A percentile compares a stretch with the other conserved stretches of the same genome.
phyloP scores from a whole-genome alignment of 2,329 filamentous ascomycete species.

The Tolypocladium inflatum region DNA sequence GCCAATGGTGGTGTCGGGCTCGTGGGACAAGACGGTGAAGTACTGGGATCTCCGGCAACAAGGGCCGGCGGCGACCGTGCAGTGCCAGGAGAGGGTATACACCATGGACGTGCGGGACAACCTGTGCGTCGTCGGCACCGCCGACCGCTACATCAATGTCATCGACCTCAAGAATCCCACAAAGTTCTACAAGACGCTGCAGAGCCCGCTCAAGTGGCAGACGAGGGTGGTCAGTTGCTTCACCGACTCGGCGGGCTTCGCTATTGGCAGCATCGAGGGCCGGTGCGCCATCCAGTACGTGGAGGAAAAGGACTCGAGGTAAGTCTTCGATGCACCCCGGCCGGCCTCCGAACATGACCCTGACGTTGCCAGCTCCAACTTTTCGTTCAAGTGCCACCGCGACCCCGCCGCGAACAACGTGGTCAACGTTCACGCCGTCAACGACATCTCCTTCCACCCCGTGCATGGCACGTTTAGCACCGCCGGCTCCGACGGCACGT shows the following conservation, averaged over 20 bases:
- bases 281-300: slow-evolving; percentile 98
- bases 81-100: slow-evolving; percentile 73
- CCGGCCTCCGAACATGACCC: not conserved
- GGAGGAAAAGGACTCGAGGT: slow-evolving; percentile 83
- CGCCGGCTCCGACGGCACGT: slow-evolving; percentile 88
- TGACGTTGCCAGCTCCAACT: slow-evolving; percentile 60
- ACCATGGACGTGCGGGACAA: slow-evolving; percentile 86
- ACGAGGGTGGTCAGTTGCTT: slow-evolving; percentile 94
- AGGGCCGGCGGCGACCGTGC: slow-evolving; percentile 54
- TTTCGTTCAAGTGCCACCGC: slow-evolving; percentile 98
- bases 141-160: slow-evolving; percentile 93
- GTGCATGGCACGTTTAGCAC: slow-evolving; percentile 97
- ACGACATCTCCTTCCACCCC: slow-evolving; percentile 96
- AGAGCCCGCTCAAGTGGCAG: slow-evolving; percentile 97
- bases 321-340: slow-evolving; percentile 14
- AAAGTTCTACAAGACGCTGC: slow-evolving; percentile 91
- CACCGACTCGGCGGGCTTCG: slow-evolving; percentile 81
- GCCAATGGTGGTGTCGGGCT: slow-evolving; percentile 84
- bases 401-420: slow-evolving; percentile 66
- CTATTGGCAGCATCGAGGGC: slow-evolving; percentile 92
- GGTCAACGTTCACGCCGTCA: slow-evolving; percentile 89
- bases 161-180: slow-evolving; percentile 81
- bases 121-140: slow-evolving; percentile 83
- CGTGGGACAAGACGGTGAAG: slow-evolving; percentile 84
- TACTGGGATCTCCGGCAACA: slow-evolving; percentile 74